These are phyloP conservation scores for Mycena haematopus DNA, from an alignment of 768 basidiomycete genomes.

Conservation along the genomic window DNA sequence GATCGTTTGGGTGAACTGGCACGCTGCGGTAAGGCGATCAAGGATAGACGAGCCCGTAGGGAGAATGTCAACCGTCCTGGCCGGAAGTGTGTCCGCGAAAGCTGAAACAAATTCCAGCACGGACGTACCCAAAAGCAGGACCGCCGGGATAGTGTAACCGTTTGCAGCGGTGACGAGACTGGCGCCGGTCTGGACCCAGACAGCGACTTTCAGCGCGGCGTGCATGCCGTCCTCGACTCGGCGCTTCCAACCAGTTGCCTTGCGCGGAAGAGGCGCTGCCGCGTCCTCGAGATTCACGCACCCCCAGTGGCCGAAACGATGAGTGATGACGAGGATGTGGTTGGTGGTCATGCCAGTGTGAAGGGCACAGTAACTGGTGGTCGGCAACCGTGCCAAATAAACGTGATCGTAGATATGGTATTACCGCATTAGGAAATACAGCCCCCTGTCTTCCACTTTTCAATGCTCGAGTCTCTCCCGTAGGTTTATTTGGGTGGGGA, in stretches of 20 bases:
- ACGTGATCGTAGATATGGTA: too few relatives aligned
- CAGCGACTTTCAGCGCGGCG: background rate
- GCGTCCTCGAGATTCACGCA: constrained; percentile 13
- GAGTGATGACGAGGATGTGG: constrained; percentile 10
- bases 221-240: background rate
- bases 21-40: constrained; percentile 13
- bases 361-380: constrained; percentile 4
- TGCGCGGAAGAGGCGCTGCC: background rate
- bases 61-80: background rate
- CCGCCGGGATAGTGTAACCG: constrained; percentile 5
- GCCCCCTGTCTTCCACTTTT: too few relatives aligned
- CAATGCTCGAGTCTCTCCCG: too few relatives aligned
- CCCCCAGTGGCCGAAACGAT: background rate
- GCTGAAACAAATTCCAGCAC: background rate
- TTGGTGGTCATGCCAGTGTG: constrained; percentile 13
- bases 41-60: background rate
- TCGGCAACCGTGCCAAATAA: too few relatives aligned
- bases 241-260: background rate
- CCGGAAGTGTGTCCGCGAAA: background rate
- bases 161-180: constrained; percentile 6
- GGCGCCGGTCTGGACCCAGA: constrained; percentile 7
- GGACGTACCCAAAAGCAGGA: constrained; percentile 3
- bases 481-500: too few relatives aligned
- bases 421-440: too few relatives aligned
- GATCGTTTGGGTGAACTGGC: constrained; percentile 2